A percentile compares a stretch with the other conserved stretches of the same genome.
phyloP scores from a whole-genome alignment of 2,329 filamentous ascomycete genomes.

The Ascochyta clinopodiicola region DNA sequence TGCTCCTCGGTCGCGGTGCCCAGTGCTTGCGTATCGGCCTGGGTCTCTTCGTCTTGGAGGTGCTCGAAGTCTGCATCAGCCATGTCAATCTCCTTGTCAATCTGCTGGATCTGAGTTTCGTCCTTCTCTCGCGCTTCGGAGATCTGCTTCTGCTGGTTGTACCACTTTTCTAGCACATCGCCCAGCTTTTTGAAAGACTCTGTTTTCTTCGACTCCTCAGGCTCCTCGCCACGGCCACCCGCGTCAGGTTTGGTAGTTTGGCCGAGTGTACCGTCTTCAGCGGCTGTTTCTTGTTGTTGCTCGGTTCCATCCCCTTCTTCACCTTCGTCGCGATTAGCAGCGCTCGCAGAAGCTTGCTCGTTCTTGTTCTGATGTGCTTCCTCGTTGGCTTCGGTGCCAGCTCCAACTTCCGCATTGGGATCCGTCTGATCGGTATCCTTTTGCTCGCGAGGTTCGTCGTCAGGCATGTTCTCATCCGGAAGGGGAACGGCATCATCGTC shows the following conservation, averaged over 20 bases:
- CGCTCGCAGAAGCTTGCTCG: conserved; percentile 62
- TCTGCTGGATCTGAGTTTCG: conserved; percentile 57
- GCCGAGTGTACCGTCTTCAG: conserved; percentile 64
- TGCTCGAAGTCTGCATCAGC: conserved; percentile 90
- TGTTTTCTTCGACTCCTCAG: conserved; percentile 53
- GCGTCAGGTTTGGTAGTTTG: conserved; percentile 46
- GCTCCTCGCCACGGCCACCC: conserved; percentile 45
- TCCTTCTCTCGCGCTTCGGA: conserved; percentile 54
- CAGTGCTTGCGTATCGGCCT: conserved; percentile 88
- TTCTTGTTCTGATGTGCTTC: conserved; percentile 61
- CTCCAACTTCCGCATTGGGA: conserved; percentile 64
- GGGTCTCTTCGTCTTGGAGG: conserved; percentile 79
- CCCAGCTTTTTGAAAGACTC: conserved; percentile 94
- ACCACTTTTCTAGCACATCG: conserved; percentile 91
- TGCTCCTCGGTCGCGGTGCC: conserved; percentile 89
- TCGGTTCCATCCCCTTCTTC: conserved; percentile 69
- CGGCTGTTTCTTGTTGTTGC: conserved; percentile 67
- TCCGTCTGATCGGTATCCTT: conserved; percentile 59
- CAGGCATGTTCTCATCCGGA: conserved; percentile 60
- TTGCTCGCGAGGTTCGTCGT: conserved; percentile 54
- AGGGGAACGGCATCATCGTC: conserved; percentile 46
- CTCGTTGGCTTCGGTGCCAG: conserved; percentile 70
- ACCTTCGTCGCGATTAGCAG: conserved; percentile 69
- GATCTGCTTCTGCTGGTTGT: conserved; percentile 86
- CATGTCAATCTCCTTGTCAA: conserved; percentile 71